Percentiles rank a stretch among this genome's conserved stretches.
phyloP scores from a whole-genome alignment of 257 asterid species.

The Penstemon barbatus region DNA sequence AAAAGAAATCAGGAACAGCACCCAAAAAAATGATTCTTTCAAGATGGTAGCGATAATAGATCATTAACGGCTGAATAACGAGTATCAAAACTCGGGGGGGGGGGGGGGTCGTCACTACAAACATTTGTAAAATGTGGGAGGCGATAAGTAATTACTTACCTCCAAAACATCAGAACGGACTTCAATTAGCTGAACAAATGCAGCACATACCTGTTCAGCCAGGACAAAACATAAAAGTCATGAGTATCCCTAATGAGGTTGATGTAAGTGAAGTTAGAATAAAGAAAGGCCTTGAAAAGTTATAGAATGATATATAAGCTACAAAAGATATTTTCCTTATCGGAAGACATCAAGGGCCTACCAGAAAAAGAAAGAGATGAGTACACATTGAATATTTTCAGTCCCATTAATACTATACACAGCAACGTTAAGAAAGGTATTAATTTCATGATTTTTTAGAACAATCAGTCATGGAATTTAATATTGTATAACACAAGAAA shows the following conservation, averaged over 20 bases:
- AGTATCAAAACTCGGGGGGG: conserved; percentile 8
- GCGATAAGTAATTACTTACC: conserved; percentile 44
- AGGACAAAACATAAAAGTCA: conserved; percentile 23
- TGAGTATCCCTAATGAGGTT: conserved; percentile 20
- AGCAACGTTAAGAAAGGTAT: neutral
- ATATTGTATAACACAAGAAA: neutral
- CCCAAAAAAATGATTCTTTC: conserved; percentile 1
- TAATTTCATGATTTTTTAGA: neutral
- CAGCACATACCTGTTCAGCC: conserved; percentile 80
- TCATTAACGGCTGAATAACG: neutral
- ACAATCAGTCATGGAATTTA: neutral
- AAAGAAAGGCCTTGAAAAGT: conserved; percentile 10
- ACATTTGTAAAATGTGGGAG: conserved; percentile 13
- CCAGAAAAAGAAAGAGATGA: conserved; percentile 2
- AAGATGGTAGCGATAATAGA: neutral
- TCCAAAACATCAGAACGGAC: conserved; percentile 73
- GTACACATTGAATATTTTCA: conserved; percentile 6
- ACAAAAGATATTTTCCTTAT: conserved; percentile 4
- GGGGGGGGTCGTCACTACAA: neutral
- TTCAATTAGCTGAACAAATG: conserved; percentile 93
- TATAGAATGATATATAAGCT: neutral
- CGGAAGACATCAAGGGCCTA: neutral
- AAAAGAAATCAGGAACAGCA: conserved; percentile 37
- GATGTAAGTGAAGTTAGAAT: neutral
- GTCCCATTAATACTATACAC: neutral